Evolutionary conservation across 1,284 basidiomycete genomes (phyloP).

Genomic region (Cryptococcus sp.): DNA sequence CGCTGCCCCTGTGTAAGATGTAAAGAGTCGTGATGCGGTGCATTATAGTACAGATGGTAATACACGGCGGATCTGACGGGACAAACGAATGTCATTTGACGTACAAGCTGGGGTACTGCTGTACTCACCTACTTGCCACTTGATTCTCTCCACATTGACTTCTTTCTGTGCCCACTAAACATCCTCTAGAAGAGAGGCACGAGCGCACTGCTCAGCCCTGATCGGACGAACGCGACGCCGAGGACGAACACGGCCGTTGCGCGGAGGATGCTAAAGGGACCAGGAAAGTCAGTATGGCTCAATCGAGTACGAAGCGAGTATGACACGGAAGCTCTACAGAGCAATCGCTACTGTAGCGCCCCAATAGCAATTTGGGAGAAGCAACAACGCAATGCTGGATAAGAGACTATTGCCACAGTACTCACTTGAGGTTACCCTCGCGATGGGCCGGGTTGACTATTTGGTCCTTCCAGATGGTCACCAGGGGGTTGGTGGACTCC

Average conservation of each 20-base stretch:
- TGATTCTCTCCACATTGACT: not conserved
- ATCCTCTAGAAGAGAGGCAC: constrained; percentile 33
- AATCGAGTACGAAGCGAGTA: not conserved
- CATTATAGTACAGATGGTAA: constrained; percentile 21
- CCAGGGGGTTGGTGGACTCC: constrained; percentile 17
- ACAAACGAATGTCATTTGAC: not conserved
- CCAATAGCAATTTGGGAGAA: not conserved
- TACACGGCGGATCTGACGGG: constrained; percentile 8
- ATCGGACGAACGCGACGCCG: constrained; percentile 39
- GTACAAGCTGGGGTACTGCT: not conserved
- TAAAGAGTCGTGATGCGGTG: constrained; percentile 23
- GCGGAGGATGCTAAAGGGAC: constrained; percentile 32
- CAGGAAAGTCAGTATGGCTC: no score
- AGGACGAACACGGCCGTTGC: constrained; percentile 34
- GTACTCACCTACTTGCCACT: not conserved
- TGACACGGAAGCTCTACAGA: no score
- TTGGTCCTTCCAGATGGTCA: constrained; percentile 24
- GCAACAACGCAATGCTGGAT: not conserved
- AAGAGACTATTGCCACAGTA: not conserved
- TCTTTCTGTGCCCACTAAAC: not conserved
- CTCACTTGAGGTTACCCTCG: constrained; percentile 37
- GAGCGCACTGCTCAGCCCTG: constrained; percentile 27
- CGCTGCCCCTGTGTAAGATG: no score
- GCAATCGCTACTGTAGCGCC: not conserved
- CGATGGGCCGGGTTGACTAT: constrained; percentile 32